These are phyloP conservation scores for Phytophthora europaea DNA, from an alignment of 352 stramenopile species.

Conservation along the genomic window DNA sequence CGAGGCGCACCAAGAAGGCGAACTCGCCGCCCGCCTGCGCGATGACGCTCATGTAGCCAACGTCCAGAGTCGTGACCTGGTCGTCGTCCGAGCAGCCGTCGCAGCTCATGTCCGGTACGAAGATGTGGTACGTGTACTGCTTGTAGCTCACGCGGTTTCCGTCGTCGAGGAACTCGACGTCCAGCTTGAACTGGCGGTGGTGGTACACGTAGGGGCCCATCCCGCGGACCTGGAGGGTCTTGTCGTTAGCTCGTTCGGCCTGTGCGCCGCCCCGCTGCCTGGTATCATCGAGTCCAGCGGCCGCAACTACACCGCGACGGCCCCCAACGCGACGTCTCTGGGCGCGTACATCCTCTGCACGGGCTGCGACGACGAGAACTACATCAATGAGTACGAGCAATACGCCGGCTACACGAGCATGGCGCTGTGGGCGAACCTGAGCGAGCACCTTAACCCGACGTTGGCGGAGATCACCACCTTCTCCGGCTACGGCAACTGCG, in stretches of 20 bases:
- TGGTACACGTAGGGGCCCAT: too few species aligned
- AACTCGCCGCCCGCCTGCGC: too few species aligned
- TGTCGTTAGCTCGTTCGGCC: slow-evolving; percentile 36
- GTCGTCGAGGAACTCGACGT: too few species aligned
- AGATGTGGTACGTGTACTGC: too few species aligned
- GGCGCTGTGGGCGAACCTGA: slow-evolving; percentile 57
- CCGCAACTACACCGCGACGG: slow-evolving; percentile 53
- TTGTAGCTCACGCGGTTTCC: too few species aligned
- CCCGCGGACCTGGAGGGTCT: too few species aligned
- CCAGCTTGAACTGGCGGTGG: too few species aligned
- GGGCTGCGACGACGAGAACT: slow-evolving; percentile 64
- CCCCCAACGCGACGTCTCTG: slow-evolving; percentile 37
- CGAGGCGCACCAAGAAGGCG: too few species aligned
- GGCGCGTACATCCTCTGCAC: slow-evolving; percentile 56
- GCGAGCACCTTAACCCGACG: slow-evolving; percentile 58
- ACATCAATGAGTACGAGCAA: slow-evolving; percentile 63
- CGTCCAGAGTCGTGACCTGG: too few species aligned
- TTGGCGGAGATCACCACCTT: slow-evolving; percentile 59
- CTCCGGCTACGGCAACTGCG: slow-evolving; percentile 63
- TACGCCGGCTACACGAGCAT: slow-evolving; percentile 56
- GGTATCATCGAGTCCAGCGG: slow-evolving; percentile 64
- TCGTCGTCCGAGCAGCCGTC: too few species aligned
- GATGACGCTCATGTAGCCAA: too few species aligned
- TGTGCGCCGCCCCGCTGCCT: slow-evolving; percentile 68
- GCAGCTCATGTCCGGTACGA: too few species aligned